Evolutionary conservation across 2,329 filamentous ascomycete genomes (phyloP).

Genomic region (Penicillium brevicompactum): DNA sequence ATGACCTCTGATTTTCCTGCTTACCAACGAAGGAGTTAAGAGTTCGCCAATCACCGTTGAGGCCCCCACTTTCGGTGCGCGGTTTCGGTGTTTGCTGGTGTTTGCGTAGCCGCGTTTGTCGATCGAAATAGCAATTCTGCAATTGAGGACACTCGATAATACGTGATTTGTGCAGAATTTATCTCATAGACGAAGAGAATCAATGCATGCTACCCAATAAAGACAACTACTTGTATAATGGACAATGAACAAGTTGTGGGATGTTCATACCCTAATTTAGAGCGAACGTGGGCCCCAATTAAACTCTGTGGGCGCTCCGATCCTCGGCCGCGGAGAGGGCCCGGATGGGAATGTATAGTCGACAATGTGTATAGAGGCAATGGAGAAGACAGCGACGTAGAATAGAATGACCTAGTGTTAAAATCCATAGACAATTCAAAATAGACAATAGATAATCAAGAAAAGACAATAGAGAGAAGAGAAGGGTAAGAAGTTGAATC

Average conservation of each 20-base stretch:
- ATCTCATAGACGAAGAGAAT: neutral
- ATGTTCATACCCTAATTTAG: neutral
- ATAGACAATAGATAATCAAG: neutral
- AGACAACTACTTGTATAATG: too few species aligned
- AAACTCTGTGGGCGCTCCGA: constrained; percentile 5
- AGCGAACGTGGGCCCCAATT: constrained; percentile 7
- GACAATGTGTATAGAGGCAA: neutral
- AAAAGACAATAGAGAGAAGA: neutral
- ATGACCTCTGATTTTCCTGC: neutral
- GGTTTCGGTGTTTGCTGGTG: neutral
- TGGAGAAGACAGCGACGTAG: neutral
- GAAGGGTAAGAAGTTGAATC: neutral
- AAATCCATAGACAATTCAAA: neutral
- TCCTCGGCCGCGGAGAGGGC: constrained; percentile 1
- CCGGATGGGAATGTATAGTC: neutral
- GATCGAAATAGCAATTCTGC: neutral
- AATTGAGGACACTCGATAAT: neutral
- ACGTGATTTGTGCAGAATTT: neutral
- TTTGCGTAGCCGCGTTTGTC: neutral
- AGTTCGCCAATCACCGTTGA: neutral
- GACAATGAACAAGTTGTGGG: neutral
- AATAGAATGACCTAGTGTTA: neutral
- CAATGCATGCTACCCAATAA: too few species aligned
- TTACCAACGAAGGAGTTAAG: neutral
- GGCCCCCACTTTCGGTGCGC: neutral